Evolutionary conservation across 2,329 filamentous ascomycete genomes (phyloP).

Genomic region (Venturia pyrina): DNA sequence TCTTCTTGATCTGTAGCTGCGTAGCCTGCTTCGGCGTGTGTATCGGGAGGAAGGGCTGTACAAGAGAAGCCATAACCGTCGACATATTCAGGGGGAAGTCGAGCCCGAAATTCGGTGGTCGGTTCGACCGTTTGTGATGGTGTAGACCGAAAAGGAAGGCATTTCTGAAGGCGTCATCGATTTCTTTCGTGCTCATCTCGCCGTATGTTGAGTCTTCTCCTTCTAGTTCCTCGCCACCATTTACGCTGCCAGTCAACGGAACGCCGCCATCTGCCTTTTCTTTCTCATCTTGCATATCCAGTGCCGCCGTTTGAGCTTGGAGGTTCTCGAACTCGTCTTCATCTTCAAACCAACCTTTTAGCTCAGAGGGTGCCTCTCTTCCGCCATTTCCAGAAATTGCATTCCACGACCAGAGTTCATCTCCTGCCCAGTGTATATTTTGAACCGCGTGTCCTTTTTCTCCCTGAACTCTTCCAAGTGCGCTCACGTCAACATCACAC

Average conservation of each 20-base stretch:
- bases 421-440: slow-evolving; percentile 57
- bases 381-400: slow-evolving; percentile 41
- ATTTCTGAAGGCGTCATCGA: slow-evolving; percentile 54
- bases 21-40: slow-evolving; percentile 45
- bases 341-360: slow-evolving; percentile 41
- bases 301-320: slow-evolving; percentile 28
- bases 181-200: slow-evolving; percentile 41
- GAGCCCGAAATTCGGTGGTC: slow-evolving; percentile 43
- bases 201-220: slow-evolving; percentile 10
- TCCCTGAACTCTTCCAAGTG: slow-evolving; percentile 46
- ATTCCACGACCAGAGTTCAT: slow-evolving; percentile 59
- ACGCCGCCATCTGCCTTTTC: slow-evolving; percentile 1
- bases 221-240: neutral
- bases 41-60: slow-evolving; percentile 56
- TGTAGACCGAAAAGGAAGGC: slow-evolving; percentile 55
- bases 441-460: slow-evolving; percentile 55
- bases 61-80: slow-evolving; percentile 50
- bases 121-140: slow-evolving; percentile 47
- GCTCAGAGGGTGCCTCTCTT: slow-evolving; percentile 39
- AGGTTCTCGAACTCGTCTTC: slow-evolving; percentile 25
- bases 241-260: neutral
- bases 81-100: slow-evolving; percentile 55
- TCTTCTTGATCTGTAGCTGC: slow-evolving; percentile 58
- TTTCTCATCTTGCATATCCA: slow-evolving; percentile 20
- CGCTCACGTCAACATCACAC: slow-evolving; percentile 54